Percentiles rank a stretch among this genome's conserved stretches.
These are phyloP conservation scores for Apophysomyces trapeziformis DNA, from an alignment of 371 early-diverging fungal genomes.

Conservation along the genomic window DNA sequence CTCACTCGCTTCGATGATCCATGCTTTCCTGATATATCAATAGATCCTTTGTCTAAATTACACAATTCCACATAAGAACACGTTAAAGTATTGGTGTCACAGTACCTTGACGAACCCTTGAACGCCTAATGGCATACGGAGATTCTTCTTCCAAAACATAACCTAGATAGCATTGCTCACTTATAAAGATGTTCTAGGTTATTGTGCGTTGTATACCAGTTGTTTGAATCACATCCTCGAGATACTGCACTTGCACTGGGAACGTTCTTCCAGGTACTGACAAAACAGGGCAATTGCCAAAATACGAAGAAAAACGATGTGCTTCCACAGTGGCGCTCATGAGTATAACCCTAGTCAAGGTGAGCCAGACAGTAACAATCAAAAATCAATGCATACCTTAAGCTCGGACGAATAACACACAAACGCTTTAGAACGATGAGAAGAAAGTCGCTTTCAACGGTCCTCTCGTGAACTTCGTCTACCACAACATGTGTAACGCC, in stretches of 20 bases:
- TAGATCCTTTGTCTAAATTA: conserved; percentile 27
- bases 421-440: conserved; percentile 65
- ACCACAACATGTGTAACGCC: conserved; percentile 75
- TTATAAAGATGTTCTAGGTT: not conserved
- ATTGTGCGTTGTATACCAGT: conserved; percentile 32
- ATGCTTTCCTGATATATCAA: conserved; percentile 34
- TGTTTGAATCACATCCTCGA: conserved; percentile 76
- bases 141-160: conserved; percentile 67
- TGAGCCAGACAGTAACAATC: not conserved
- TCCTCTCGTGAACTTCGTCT: conserved; percentile 91
- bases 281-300: conserved; percentile 67
- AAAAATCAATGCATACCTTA: conserved; percentile 61
- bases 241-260: conserved; percentile 73
- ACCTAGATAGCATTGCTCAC: conserved; percentile 20
- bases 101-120: conserved; percentile 26
- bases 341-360: conserved; percentile 56
- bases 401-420: conserved; percentile 53
- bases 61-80: not conserved
- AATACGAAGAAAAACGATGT: conserved; percentile 68
- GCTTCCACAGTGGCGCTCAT: conserved; percentile 90
- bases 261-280: conserved; percentile 82
- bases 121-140: conserved; percentile 50
- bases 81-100: not conserved
- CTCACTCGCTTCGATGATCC: conserved; percentile 43
- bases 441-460: conserved; percentile 83